Base-by-base conservation (phyloP, 805 yeast genomes). In the Kuraishia molischiana region DNA sequence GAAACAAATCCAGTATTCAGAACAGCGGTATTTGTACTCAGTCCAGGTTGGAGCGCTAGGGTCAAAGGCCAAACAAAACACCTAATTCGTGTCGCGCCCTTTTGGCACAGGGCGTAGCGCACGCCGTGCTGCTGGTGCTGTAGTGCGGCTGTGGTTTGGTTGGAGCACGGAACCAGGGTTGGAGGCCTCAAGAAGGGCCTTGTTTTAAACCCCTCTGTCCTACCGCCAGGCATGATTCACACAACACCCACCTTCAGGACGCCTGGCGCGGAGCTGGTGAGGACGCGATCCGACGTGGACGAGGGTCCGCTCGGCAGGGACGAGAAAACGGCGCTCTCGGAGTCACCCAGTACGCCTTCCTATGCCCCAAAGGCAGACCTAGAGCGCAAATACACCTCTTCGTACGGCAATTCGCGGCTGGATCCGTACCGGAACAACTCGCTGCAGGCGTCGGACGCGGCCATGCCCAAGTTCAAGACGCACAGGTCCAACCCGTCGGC, bases 101-200 rank as follows among this genome's bases (percentile, higher is more conserved):
- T n/a, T n/a, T n/a, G n/a, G 44, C 6, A 48, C 37, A 22, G 54
- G 47, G 40, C 45, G 9, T 45, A 41, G 2, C 47, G 44, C 26
- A 8, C 8, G 26, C 10, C 26, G 26, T 22, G 26, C 26, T 11
- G 10, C 11, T 22, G 26, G 26, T 22, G 26, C 26, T 22, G 26
- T 8, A 11, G 26, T 11, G 26, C 8, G 11, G 26, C n/a, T n/a
- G n/a, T n/a, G n/a, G n/a, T n/a, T n/a, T n/a, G n/a, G n/a, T n/a
- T n/a, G n/a, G n/a, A n/a, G n/a, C n/a, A n/a, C n/a, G n/a, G n/a
- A n/a, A n/a, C n/a, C n/a, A n/a, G n/a, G n/a, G n/a, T n/a, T n/a
- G n/a, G n/a, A n/a, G n/a, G n/a, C n/a, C n/a, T n/a, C n/a, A n/a
- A n/a, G n/a, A n/a, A n/a, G n/a, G n/a, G n/a, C n/a, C n/a, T n/a